phyloP scores from a whole-genome alignment of 2,329 filamentous ascomycete species.

The Phialophora macrospora region DNA sequence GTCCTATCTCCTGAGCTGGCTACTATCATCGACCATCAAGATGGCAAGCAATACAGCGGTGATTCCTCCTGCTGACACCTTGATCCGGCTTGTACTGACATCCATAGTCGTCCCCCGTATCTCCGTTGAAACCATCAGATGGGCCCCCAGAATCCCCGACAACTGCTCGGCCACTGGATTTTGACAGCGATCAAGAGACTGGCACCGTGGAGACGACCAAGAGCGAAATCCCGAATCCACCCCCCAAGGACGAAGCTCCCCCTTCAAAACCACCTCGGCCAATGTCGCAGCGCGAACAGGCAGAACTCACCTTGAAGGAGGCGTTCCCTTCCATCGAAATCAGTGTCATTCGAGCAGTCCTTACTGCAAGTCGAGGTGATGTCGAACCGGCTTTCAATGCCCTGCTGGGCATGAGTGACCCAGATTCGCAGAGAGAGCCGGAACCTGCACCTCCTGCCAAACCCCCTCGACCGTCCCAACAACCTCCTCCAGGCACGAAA shows the following conservation, averaged over 20 bases:
- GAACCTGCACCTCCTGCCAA: slow-evolving; percentile 71
- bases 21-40: not conserved
- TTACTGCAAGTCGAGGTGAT: slow-evolving; percentile 81
- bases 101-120: slow-evolving; percentile 36
- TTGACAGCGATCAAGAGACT: slow-evolving; percentile 61
- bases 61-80: slow-evolving; percentile 8
- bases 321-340: slow-evolving; percentile 86
- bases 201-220: slow-evolving; percentile 42
- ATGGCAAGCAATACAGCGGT: slow-evolving; percentile 30
- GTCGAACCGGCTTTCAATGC: slow-evolving; percentile 96
- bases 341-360: slow-evolving; percentile 81
- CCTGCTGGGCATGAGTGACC: slow-evolving; percentile 80
- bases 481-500: slow-evolving; percentile 57
- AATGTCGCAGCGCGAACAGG: slow-evolving; percentile 78
- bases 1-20: not conserved
- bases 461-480: slow-evolving; percentile 72
- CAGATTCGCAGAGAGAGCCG: slow-evolving; percentile 67
- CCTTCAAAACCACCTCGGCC: slow-evolving; percentile 88
- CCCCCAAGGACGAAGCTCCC: slow-evolving; percentile 45
- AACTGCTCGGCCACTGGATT: slow-evolving; percentile 61
- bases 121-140: slow-evolving; percentile 38
- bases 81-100: slow-evolving; percentile 5
- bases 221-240: slow-evolving; percentile 40
- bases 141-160: slow-evolving; percentile 57
- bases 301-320: slow-evolving; percentile 85